Base-by-base conservation (phyloP, 73 alveolate genomes). In the Paramecium pentaurelia region DNA sequence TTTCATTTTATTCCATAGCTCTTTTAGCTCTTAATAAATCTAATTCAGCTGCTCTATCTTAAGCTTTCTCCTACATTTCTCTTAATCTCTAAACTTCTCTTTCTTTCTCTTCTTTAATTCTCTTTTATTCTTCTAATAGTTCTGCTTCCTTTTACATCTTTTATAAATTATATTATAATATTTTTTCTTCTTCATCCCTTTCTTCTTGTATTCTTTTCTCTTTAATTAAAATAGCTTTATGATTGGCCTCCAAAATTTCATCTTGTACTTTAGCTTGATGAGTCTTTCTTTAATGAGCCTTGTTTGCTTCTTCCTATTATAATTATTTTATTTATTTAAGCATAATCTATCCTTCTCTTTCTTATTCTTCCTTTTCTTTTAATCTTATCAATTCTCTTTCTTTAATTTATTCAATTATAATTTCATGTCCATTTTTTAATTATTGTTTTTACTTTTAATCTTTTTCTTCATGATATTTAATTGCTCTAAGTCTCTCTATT, bases 21-120 rank as follows among this genome's bases (percentile, higher is more conserved):
- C 98, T 95, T 86, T 97, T 96, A 12, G 99, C 99, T 86, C 97
- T 93, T 88, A 96, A 85, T 6, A 96, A 97, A 86, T 96, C 99
- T 58, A 96, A 86, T 94, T 97, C 99, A 32, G 98, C 97, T 80
- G 95, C 93, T 77, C 96, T 93, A 73, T 97, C 99, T 25, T 85
- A 58, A 12, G 98, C 98, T 86, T 94, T 95, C 92, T 97, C 99
- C 73, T 97, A 96, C 92, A 94, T 86, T 71, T 95, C 99, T 92
- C 99, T 96, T 36, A 97, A 94, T 94, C 94, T 95, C 92, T 96
- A 96, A 4, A 95, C 95, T 93, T 97, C 98, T 90, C 95, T 95
- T 92, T 97, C 99, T 80, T 95, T 95, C 90, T 96, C 98, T n/a
- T 94, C 98, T 71, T 92, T 93, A 71, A 96, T 96, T 86, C 98